Conservation (phyloP, 2,329 filamentous ascomycete genomes). For the Penicillium digitatum region DNA sequence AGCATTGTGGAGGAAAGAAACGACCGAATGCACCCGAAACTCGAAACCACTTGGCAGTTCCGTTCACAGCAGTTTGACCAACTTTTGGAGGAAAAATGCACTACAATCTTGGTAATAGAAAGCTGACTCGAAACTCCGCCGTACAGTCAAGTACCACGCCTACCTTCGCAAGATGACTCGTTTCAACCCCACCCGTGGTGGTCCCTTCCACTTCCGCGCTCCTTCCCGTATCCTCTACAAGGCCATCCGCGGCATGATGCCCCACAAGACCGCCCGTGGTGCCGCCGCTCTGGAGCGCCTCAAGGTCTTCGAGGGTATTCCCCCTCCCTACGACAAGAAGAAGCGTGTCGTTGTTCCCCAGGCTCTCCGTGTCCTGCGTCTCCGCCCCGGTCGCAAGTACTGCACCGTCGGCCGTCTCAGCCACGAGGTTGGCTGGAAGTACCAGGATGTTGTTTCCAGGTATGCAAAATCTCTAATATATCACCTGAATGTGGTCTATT, state of each 20-base stretch:
- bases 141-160: slow-evolving; percentile 98
- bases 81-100: slow-evolving; percentile 2
- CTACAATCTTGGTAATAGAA: slow-evolving; percentile 7
- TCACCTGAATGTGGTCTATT: not conserved
- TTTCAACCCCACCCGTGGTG: slow-evolving; percentile 98
- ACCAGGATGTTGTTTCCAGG: slow-evolving; percentile 98
- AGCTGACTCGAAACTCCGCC: slow-evolving; percentile 46
- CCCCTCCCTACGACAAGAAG: slow-evolving; percentile 98
- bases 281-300: slow-evolving; percentile 95
- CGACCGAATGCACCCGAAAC: slow-evolving; percentile 1
- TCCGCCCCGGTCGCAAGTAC: slow-evolving; percentile 99
- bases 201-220: slow-evolving; percentile 99
- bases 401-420: slow-evolving; percentile 97
- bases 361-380: slow-evolving; percentile 89
- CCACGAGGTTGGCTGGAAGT: slow-evolving; percentile 99
- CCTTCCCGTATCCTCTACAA: slow-evolving; percentile 99
- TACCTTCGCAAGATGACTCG: slow-evolving; percentile 99
- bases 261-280: slow-evolving; percentile 99
- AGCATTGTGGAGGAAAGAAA: slow-evolving; percentile 7
- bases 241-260: slow-evolving; percentile 99
- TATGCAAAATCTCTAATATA: slow-evolving; percentile 51
- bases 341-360: slow-evolving; percentile 99
- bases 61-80: not conserved
- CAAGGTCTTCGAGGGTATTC: slow-evolving; percentile 99
- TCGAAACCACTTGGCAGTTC: not conserved